Evolutionary conservation across 2,329 filamentous ascomycete genomes (phyloP).

Genomic region (Chrysoporthe puriensis): DNA sequence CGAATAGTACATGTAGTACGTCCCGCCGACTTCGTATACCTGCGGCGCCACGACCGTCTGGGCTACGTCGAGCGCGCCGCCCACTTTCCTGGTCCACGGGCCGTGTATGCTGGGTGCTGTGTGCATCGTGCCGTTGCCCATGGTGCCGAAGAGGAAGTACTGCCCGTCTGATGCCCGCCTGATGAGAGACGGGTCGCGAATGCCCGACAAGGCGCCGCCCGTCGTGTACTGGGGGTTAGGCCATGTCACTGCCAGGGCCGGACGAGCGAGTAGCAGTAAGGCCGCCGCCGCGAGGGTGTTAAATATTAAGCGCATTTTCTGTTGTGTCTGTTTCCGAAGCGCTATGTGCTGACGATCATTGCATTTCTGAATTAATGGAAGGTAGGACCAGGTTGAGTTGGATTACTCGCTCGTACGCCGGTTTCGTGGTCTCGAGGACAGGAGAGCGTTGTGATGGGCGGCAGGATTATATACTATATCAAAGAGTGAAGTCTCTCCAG

Average conservation of each 20-base stretch:
- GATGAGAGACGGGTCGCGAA: constrained; percentile 14
- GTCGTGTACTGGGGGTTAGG: constrained; percentile 4
- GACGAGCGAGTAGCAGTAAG: background rate
- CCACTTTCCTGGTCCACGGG: constrained; percentile 6
- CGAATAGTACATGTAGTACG: constrained; percentile 21
- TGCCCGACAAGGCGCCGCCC: background rate
- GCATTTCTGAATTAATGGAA: background rate
- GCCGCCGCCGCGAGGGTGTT: background rate
- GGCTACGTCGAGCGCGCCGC: constrained; percentile 4
- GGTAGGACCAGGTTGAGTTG: background rate
- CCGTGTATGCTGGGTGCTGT: constrained; percentile 12
- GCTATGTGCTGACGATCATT: background rate
- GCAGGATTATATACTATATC: background rate
- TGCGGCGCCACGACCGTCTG: constrained; percentile 17
- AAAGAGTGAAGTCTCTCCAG: background rate
- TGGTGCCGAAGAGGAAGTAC: constrained; percentile 23
- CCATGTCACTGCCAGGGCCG: constrained; percentile 7
- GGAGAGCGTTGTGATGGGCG: background rate
- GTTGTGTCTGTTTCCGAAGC: background rate
- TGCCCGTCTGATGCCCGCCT: constrained; percentile 7
- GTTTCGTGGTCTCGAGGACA: background rate
- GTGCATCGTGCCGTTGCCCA: constrained; percentile 19
- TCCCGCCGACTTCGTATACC: constrained; percentile 12
- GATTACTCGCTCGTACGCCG: background rate
- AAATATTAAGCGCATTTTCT: background rate